Evolutionary conservation across 2,329 filamentous ascomycete genomes (phyloP).

Genomic region (Boeremia exigua): DNA sequence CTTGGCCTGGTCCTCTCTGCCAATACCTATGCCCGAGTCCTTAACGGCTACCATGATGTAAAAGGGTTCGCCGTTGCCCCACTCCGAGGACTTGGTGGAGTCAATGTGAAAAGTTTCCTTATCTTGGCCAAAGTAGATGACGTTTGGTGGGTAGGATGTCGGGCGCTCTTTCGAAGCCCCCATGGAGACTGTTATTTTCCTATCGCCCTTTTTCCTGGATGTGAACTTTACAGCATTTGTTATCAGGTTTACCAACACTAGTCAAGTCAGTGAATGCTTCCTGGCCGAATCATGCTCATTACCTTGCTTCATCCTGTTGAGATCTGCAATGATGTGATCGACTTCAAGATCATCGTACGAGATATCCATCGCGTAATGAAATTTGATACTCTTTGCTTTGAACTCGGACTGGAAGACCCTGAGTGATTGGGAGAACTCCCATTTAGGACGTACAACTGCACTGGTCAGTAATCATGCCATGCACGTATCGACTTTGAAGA

Average conservation of each 20-base stretch:
- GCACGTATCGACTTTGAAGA: conserved; percentile 1
- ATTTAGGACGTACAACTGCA: conserved; percentile 42
- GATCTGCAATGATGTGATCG: conserved; percentile 48
- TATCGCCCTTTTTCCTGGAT: conserved; percentile 44
- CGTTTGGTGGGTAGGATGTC: conserved; percentile 51
- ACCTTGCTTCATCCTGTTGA: conserved; percentile 49
- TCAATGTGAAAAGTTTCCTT: conserved; percentile 48
- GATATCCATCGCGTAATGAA: conserved; percentile 50
- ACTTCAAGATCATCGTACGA: conserved; percentile 48
- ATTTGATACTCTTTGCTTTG: conserved; percentile 46
- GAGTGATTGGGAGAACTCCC: conserved; percentile 47
- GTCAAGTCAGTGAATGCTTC: conserved; percentile 11
- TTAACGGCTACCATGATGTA: conserved; percentile 55
- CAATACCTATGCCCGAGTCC: conserved; percentile 54
- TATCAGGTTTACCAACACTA: conserved; percentile 52
- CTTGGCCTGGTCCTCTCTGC: conserved; percentile 47
- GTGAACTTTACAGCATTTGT: conserved; percentile 59
- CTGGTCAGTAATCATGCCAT: conserved; percentile 1
- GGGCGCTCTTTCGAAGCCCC: conserved; percentile 49
- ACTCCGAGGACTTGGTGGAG: conserved; percentile 50
- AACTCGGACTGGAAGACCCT: conserved; percentile 52
- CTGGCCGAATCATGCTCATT: not conserved
- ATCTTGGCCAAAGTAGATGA: conserved; percentile 52
- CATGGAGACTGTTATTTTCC: conserved; percentile 51
- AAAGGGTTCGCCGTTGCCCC: conserved; percentile 48